Evolutionary conservation across 1,284 basidiomycete species (phyloP), one percentile per base, ranked within the genome.

Genomic region (Melampsora americana): DNA sequence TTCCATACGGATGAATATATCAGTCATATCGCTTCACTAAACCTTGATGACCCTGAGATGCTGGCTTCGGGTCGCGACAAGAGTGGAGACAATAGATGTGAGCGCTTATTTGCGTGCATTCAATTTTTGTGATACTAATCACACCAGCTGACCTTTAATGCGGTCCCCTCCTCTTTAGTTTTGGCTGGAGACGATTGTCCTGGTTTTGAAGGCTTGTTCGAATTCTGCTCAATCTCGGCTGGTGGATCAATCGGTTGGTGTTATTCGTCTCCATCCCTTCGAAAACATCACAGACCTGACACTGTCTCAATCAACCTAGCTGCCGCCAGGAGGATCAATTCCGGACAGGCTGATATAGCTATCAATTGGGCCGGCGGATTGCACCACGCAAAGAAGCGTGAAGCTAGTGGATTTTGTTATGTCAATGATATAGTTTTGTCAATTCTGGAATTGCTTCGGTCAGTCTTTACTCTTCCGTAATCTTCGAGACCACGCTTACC

Each of bases 1-100:
- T 99, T 99, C 83, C 96, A 99, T 83, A 95, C 95, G 14, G 95
- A 99, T 85, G 95, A 99, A 86, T 98, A 97, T 84, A 88, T 99
- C 78, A 89, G 97, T 80, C 95, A 98, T 80, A 85, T 99, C 35
- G 87, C 88, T 75, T 88, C 88, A 66, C 93, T 98, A 46, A 92
- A 91, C 0, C 94, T 94, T 0, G 94, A 96, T 60, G 73, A 75
- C 28, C 73, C 73, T 53, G 73, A 75, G 28, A 75, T 65, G 46
- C 56, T 75, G 5, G 83, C 93, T 90, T 6, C 88, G 87, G 0
- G 90, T 91, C 79, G 89, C 91, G 73, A 75, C 28, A 75, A 75
- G 48, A 68, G 66, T 46, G 73, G 73, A 42, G 73, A 75, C 18
- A 88, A 88, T 68, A 86, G 91, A 83, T 95, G 73, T 75, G 35